Conservation (phyloP, 1,284 basidiomycete species). For the Ceratobasidium sp. region DNA sequence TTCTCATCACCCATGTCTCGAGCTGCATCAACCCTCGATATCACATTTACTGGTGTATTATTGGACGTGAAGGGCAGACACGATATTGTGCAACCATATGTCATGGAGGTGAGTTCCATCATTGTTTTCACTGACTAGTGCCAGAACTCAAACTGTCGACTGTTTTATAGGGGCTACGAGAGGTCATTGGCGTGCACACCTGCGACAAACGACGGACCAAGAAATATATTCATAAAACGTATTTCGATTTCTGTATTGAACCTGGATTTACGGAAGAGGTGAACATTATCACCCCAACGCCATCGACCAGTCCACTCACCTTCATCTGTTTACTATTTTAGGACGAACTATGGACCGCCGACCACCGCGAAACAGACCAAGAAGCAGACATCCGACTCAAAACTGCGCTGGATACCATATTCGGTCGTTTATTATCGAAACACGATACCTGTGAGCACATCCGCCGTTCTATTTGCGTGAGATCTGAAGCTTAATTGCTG, state of each 20-base stretch:
- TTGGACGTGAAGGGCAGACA: slow-evolving; percentile 46
- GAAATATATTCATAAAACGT: slow-evolving; percentile 67
- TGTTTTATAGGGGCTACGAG: slow-evolving; percentile 74
- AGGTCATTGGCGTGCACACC: slow-evolving; percentile 77
- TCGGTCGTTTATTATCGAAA: slow-evolving; percentile 59
- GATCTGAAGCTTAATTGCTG: background rate
- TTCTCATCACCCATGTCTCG: slow-evolving; percentile 82
- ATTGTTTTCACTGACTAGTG: background rate
- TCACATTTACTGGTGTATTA: slow-evolving; percentile 69
- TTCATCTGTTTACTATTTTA: background rate
- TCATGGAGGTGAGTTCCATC: slow-evolving; percentile 66
- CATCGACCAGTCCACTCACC: background rate
- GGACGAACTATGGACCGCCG: slow-evolving; percentile 76
- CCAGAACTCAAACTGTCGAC: background rate
- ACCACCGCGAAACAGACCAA: slow-evolving; percentile 72
- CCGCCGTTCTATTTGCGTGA: background rate
- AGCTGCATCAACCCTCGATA: slow-evolving; percentile 75
- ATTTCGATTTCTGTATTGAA: slow-evolving; percentile 76
- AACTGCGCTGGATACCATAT: slow-evolving; percentile 73
- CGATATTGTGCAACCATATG: slow-evolving; percentile 56
- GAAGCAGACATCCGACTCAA: slow-evolving; percentile 67
- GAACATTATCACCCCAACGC: background rate
- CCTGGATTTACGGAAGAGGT: slow-evolving; percentile 72
- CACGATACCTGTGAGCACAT: slow-evolving; percentile 64
- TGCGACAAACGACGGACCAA: slow-evolving; percentile 76